Evolutionary conservation across 148 eudicot species (phyloP).

Genomic region (Persicaria tinctoria): DNA sequence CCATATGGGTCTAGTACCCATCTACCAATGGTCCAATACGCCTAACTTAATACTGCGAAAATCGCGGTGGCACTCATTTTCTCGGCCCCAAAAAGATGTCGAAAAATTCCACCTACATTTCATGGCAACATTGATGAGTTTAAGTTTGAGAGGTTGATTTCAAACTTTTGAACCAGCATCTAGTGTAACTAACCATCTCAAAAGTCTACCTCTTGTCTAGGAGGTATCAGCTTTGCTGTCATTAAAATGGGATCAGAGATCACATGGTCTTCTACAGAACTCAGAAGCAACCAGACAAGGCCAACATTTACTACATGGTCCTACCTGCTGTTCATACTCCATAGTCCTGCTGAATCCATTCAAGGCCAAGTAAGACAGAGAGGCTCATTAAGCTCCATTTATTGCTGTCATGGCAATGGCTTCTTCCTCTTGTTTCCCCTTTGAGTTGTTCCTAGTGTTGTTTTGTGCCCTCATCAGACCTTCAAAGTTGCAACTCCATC

Average conservation of each 20-base stretch:
- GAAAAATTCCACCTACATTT: neutral
- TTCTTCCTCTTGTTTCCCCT: neutral
- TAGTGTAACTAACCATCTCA: neutral
- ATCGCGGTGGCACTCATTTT: too few relatives aligned
- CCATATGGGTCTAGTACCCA: neutral
- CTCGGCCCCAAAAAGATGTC: neutral
- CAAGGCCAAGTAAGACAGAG: neutral
- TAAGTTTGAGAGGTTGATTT: neutral
- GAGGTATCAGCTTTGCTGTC: slow-evolving; percentile 2
- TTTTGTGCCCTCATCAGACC: neutral
- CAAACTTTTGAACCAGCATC: neutral
- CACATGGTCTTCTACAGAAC: neutral
- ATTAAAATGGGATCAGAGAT: neutral
- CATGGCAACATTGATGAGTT: neutral
- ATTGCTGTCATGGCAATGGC: neutral
- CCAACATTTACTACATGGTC: slow-evolving; percentile 1
- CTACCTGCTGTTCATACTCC: neutral
- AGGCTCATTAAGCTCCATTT: neutral
- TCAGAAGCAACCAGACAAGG: neutral
- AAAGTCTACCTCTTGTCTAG: neutral
- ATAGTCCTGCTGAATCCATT: neutral
- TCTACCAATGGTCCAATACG: neutral
- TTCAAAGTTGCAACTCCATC: neutral
- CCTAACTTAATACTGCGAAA: neutral
- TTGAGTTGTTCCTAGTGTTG: neutral